Percentiles rank a stretch among this genome's conserved stretches.
Conservation (phyloP, 805 yeast species). For the Priceomyces castillae region DNA sequence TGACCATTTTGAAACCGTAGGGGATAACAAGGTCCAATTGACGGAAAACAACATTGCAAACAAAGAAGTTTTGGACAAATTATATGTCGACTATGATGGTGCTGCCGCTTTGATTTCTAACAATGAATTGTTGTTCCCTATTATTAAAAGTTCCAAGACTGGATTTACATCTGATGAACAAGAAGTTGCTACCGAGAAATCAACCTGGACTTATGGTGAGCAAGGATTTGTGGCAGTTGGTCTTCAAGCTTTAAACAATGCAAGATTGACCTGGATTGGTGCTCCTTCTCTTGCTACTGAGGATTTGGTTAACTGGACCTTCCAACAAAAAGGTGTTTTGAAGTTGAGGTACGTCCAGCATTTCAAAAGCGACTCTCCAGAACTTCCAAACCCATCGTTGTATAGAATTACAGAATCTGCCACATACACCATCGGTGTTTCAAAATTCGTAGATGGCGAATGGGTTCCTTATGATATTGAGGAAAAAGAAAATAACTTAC, state of each 20-base stretch:
- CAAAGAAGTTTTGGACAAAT: conserved; percentile 15
- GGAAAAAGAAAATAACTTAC: conserved; percentile 54
- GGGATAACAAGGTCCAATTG: conserved; percentile 26
- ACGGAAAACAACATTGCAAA: conserved; percentile 28
- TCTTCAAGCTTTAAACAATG: conserved; percentile 75
- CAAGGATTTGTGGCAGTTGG: conserved; percentile 76
- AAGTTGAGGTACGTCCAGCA: conserved; percentile 55
- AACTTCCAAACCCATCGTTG: conserved; percentile 31
- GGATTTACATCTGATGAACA: conserved; percentile 53
- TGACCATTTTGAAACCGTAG: conserved; percentile 57
- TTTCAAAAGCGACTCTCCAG: conserved; percentile 47
- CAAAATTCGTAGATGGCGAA: conserved; percentile 42
- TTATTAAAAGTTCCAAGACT: conserved; percentile 63
- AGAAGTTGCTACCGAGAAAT: conserved; percentile 38
- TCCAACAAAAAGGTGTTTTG: conserved; percentile 65
- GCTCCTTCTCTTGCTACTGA: conserved; percentile 48
- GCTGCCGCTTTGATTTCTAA: conserved; percentile 70
- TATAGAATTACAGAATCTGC: conserved; percentile 79
- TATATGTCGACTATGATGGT: conserved; percentile 37
- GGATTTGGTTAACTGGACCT: conserved; percentile 58
- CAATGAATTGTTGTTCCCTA: conserved; percentile 66
- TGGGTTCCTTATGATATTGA: conserved; percentile 65
- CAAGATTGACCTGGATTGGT: conserved; percentile 84
- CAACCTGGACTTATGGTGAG: conserved; percentile 75
- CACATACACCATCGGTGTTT: conserved; percentile 50